These are phyloP conservation scores for Trichoderma reesei DNA, from an alignment of 495 filamentous ascomycete genomes.

Conservation along the genomic window DNA sequence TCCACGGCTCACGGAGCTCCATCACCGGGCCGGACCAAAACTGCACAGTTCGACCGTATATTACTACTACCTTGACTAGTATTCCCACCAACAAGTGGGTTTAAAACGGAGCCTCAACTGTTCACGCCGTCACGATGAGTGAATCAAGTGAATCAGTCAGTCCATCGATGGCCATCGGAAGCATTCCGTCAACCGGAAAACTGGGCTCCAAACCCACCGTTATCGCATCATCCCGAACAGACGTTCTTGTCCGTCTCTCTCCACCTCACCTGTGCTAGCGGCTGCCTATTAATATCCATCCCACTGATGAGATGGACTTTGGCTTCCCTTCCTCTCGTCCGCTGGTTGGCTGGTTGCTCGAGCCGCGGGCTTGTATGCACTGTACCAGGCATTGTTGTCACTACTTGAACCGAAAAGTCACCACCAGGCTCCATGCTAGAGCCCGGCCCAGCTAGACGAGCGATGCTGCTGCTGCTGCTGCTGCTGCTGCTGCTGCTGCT, in stretches of 20 bases:
- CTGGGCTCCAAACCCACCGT: not conserved
- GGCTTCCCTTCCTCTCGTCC: not conserved
- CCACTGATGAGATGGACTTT: not conserved
- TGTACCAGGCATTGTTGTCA: too few species aligned
- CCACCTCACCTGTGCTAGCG: not conserved
- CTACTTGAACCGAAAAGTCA: too few species aligned
- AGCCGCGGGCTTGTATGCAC: too few species aligned
- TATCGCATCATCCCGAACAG: not conserved
- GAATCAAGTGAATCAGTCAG: too few species aligned
- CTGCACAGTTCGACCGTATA: not conserved
- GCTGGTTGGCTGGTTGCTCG: not conserved
- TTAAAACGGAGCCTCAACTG: not conserved
- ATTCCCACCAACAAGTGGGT: not conserved
- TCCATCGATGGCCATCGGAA: too few species aligned
- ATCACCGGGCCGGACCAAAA: not conserved
- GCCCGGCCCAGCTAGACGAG: not conserved
- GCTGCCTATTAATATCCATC: not conserved
- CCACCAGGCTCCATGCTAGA: not conserved
- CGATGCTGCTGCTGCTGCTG: too few species aligned
- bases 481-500: too few species aligned
- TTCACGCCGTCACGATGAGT: too few species aligned
- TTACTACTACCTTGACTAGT: too few species aligned
- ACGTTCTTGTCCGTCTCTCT: not conserved
- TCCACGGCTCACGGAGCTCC: not conserved
- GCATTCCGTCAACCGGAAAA: too few species aligned